phyloP scores from a whole-genome alignment of 345 rosid genomes.

The Populus euphratica region DNA sequence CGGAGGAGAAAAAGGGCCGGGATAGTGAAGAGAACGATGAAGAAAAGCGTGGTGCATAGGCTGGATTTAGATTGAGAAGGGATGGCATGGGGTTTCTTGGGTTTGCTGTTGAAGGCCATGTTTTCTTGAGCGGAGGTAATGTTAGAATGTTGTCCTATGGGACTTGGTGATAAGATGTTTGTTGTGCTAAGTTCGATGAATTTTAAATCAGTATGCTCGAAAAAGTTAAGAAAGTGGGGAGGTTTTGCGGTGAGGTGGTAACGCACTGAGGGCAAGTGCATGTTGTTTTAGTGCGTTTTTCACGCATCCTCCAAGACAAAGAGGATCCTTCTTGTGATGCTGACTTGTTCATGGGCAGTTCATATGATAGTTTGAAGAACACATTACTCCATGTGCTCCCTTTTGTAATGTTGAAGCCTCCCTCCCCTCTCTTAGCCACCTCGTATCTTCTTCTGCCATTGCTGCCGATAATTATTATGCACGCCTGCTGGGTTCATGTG shows the following conservation, averaged over 20 bases:
- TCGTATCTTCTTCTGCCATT: not conserved
- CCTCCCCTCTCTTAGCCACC: not conserved
- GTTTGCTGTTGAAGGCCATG: slow-evolving; percentile 63
- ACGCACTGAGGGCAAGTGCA: slow-evolving; percentile 28
- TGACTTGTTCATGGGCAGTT: not conserved
- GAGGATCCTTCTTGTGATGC: not conserved
- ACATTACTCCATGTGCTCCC: not conserved
- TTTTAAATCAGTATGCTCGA: not conserved
- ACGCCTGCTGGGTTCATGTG: too few species aligned
- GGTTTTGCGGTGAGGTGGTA: slow-evolving; percentile 16
- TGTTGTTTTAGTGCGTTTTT: slow-evolving; percentile 35
- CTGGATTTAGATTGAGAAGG: slow-evolving; percentile 29
- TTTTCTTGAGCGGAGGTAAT: not conserved
- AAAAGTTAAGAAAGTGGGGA: slow-evolving; percentile 23
- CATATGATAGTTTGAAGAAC: not conserved
- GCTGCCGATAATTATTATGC: too few species aligned
- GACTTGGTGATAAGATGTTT: not conserved
- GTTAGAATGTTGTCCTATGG: not conserved
- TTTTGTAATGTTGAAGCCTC: not conserved
- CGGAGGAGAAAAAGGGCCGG: slow-evolving; percentile 79
- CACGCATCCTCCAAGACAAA: slow-evolving; percentile 28
- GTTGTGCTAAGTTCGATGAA: not conserved
- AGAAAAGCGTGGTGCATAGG: slow-evolving; percentile 65
- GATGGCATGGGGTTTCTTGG: slow-evolving; percentile 39
- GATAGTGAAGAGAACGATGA: slow-evolving; percentile 72